Base-by-base conservation (phyloP, 345 rosid species). In the Viola odorata region DNA sequence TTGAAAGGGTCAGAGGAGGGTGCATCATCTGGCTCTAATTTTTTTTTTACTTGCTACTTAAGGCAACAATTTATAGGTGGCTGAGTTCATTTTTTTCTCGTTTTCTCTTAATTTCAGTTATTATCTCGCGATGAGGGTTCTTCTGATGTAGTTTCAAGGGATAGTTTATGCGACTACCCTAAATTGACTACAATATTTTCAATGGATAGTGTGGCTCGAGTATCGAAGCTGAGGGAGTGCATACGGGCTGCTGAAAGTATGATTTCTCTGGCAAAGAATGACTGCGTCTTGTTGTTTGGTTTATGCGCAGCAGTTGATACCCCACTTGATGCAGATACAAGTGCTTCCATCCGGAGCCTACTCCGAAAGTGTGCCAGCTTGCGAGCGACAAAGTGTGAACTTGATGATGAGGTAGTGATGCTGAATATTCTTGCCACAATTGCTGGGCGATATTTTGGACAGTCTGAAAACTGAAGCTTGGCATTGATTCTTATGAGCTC, bases 351-450 rank as follows among this genome's bases (percentile, higher is more conserved):
- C 12, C 81, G 92, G 11, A 69, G 80, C 66, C 70, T 88, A 63
- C 78, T 90, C 39, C 82, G 96, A 15, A 88, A 88, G 55, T 90
- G 99, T 61, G 91, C 97, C 1, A 81, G 77, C 71, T 57, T 88
- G 63, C 79, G 96, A 64, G 84, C 87, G 7, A 76, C 17, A 36
- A 87, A 83, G 70, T 78, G 77, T 3, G 88, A 83, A 55, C 58
- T 76, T 32, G 92, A 85, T 60, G 91, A 88, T 65, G 96, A 94
- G 67, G 79, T 77, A 12, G 51, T 82, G 16, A 88, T 82, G 92
- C 78, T 87, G 45, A 94, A 86, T 71, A 84, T 94, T 57, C 73
- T 94, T 41, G 86, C 80, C 53, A 84, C 96, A 4, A 81, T 94
- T 50, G 70, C 89, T 1, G 97, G 96, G 64, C 83, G 66, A 74